Percentiles rank a stretch among this genome's conserved stretches.
phyloP scores from a whole-genome alignment of 768 basidiomycete genomes.

The Lanmaoa rubissima region DNA sequence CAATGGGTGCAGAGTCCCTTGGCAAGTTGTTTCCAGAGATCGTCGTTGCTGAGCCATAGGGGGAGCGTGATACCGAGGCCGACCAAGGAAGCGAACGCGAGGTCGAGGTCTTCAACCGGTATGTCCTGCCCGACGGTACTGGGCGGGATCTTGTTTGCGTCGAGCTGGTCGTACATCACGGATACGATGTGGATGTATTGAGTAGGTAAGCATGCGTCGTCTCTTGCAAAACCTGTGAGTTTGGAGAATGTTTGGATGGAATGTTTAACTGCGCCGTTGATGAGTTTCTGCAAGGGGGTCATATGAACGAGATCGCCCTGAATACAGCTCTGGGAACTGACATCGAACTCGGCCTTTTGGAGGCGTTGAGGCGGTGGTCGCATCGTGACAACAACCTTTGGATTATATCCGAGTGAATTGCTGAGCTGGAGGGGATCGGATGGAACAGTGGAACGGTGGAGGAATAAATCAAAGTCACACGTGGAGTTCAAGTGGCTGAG shows the following conservation, averaged over 20 bases:
- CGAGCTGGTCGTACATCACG: conserved; percentile 23
- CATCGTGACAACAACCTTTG: not conserved
- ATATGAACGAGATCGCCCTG: not conserved
- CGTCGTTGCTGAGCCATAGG: conserved; percentile 21
- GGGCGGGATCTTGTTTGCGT: conserved; percentile 17
- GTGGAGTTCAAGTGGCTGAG: not conserved
- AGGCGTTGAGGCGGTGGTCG: not conserved
- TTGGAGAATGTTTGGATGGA: conserved; percentile 14
- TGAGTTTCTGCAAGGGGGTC: conserved; percentile 10
- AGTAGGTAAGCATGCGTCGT: conserved; percentile 9
- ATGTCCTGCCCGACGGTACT: conserved; percentile 6
- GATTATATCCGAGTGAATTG: not conserved
- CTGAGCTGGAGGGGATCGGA: not conserved
- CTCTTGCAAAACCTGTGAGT: conserved; percentile 15
- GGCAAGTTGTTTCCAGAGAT: conserved; percentile 13
- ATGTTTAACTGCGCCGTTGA: conserved; percentile 7
- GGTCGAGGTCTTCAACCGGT: conserved; percentile 6
- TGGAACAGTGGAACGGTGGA: not conserved
- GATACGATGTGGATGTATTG: conserved; percentile 26
- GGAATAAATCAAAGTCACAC: not conserved
- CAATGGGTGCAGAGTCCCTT: conserved; percentile 18
- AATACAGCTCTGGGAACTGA: conserved; percentile 3
- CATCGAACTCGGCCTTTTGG: conserved; percentile 20
- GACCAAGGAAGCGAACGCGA: conserved; percentile 15
- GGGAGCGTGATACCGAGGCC: conserved; percentile 25